phyloP scores from a whole-genome alignment of 305 asterid species.

The Fraxinus baroniana region DNA sequence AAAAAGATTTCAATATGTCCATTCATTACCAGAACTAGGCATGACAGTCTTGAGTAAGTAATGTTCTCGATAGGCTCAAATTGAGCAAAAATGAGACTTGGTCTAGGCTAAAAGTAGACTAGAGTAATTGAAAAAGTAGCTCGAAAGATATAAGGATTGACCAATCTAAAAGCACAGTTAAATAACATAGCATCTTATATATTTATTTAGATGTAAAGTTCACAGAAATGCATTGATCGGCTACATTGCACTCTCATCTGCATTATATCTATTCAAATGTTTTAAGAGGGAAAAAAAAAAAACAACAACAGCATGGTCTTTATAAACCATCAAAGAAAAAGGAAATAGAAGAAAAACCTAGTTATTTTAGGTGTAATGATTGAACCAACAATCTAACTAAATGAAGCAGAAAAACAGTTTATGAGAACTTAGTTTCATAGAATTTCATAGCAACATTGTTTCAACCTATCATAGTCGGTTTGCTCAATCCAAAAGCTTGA shows the following conservation, averaged over 20 bases:
- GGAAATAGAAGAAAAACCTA: not conserved
- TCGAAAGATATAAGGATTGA: not conserved
- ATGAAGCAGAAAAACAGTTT: not conserved
- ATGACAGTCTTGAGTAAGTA: not conserved
- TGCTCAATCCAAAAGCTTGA: not conserved
- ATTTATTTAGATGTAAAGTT: not conserved
- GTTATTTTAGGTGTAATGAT: not conserved
- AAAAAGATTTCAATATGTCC: not conserved
- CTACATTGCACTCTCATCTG: not conserved
- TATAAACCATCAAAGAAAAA: not conserved
- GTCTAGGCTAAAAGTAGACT: not conserved
- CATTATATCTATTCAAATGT: not conserved
- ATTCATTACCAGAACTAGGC: not conserved
- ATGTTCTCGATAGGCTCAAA: not conserved
- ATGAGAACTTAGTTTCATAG: not conserved
- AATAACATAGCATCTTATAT: not conserved
- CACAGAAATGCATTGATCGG: not conserved
- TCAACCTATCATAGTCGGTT: not conserved
- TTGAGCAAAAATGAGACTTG: not conserved
- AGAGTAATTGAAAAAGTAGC: not conserved
- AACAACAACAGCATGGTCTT: not conserved
- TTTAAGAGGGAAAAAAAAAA: not conserved
- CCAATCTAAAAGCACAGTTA: not conserved
- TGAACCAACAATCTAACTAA: not conserved
- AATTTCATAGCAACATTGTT: not conserved